A percentile compares a stretch with the other conserved stretches of the same genome.
These are phyloP conservation scores for Tylopilus cervinicoccineus DNA, from an alignment of 768 basidiomycete genomes.

Conservation along the genomic window DNA sequence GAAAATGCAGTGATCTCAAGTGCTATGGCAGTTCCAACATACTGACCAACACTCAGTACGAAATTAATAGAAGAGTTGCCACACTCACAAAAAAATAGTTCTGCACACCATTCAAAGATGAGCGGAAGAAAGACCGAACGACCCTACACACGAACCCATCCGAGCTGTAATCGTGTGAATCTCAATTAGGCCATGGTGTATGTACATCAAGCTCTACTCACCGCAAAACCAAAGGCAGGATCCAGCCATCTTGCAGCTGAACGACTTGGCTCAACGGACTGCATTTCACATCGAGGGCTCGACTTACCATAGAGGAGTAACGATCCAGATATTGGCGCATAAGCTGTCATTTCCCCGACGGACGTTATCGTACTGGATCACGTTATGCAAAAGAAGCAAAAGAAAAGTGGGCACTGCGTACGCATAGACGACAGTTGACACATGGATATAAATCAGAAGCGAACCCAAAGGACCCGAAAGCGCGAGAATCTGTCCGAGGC, in stretches of 20 bases:
- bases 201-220: conserved; percentile 7
- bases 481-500: conserved; percentile 27
- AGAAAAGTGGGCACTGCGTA: conserved; percentile 5
- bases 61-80: neutral
- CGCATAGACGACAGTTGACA: conserved; percentile 27
- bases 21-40: conserved; percentile 36
- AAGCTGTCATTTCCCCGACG: conserved; percentile 29
- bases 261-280: neutral
- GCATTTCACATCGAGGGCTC: neutral
- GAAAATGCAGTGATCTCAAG: conserved; percentile 50
- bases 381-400: conserved; percentile 6
- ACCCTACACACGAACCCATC: conserved; percentile 18
- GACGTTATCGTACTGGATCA: conserved; percentile 24
- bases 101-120: conserved; percentile 8
- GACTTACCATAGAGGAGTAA: conserved; percentile 25
- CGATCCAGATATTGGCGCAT: conserved; percentile 28
- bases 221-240: conserved; percentile 30
- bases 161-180: conserved; percentile 12
- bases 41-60: conserved; percentile 3
- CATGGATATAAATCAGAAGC: conserved; percentile 27
- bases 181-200: neutral
- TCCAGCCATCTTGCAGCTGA: conserved; percentile 32
- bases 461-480: conserved; percentile 27
- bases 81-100: conserved; percentile 33
- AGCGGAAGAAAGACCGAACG: neutral